Evolutionary conservation across 768 basidiomycete genomes (phyloP).

Genomic region (Leucocoprinus leucothites): DNA sequence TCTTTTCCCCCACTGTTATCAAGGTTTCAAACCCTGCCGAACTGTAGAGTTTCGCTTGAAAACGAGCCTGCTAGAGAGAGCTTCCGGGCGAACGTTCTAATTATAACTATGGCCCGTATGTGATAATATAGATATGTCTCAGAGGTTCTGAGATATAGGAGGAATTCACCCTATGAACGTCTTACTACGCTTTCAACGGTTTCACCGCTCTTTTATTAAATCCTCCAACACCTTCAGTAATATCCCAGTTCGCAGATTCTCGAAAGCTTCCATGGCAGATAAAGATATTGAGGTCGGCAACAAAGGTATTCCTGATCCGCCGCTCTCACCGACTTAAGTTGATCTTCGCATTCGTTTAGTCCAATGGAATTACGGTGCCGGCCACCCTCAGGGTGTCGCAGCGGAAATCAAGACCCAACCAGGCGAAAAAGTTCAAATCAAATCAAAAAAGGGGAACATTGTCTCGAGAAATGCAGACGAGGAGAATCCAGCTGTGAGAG

Average conservation of each 20-base stretch:
- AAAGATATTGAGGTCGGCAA: neutral
- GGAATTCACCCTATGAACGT: too few species aligned
- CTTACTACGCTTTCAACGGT: too few species aligned
- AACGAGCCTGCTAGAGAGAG: too few species aligned
- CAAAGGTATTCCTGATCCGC: neutral
- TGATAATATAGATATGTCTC: too few species aligned
- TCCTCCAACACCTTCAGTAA: neutral
- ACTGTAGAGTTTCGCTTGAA: too few species aligned
- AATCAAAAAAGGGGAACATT: neutral
- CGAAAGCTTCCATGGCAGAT: neutral
- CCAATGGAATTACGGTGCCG: neutral
- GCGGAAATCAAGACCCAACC: neutral
- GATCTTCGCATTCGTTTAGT: too few species aligned
- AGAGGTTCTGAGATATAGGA: too few species aligned
- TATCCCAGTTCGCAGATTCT: neutral
- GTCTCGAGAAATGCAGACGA: neutral
- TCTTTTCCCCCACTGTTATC: too few species aligned
- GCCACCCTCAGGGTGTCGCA: neutral
- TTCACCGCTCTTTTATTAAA: too few species aligned
- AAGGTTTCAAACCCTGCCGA: too few species aligned
- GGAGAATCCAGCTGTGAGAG: neutral
- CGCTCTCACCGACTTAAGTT: neutral
- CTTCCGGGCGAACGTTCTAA: too few species aligned
- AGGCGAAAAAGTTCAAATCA: neutral
- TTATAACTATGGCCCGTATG: too few species aligned